These are phyloP conservation scores for Pythium dissimile DNA, from an alignment of 352 stramenopile species.

Conservation along the genomic window DNA sequence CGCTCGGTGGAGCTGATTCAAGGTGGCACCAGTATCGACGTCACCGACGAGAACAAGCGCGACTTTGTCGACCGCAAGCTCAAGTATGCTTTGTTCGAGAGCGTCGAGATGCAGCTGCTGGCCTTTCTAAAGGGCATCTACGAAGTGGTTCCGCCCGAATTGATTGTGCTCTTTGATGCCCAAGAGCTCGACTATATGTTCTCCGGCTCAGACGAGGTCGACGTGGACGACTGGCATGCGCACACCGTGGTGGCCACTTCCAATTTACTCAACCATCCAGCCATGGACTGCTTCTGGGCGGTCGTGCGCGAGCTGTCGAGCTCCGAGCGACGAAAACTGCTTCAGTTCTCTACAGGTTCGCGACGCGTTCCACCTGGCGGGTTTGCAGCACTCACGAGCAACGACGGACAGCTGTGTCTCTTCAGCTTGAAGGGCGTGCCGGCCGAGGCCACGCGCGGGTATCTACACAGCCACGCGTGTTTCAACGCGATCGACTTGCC, in stretches of 20 bases:
- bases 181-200: slow-evolving; percentile 92
- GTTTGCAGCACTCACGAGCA: slow-evolving; percentile 25
- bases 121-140: slow-evolving; percentile 90
- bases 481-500: slow-evolving; percentile 18
- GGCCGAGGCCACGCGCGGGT: slow-evolving; percentile 2
- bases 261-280: not conserved
- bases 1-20: slow-evolving; percentile 46
- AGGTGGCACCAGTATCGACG: slow-evolving; percentile 53
- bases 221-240: slow-evolving; percentile 89
- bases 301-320: slow-evolving; percentile 53
- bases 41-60: slow-evolving; percentile 93
- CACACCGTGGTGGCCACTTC: slow-evolving; percentile 39
- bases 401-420: slow-evolving; percentile 27
- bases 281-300: slow-evolving; percentile 13
- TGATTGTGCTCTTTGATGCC: slow-evolving; percentile 92
- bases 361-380: slow-evolving; percentile 27
- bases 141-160: slow-evolving; percentile 86
- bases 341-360: slow-evolving; percentile 42
- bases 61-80: slow-evolving; percentile 90
- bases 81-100: slow-evolving; percentile 86
- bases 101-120: slow-evolving; percentile 65
- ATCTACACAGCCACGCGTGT: slow-evolving; percentile 16
- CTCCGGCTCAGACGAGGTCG: slow-evolving; percentile 88
- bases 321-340: slow-evolving; percentile 22
- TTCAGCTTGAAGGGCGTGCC: slow-evolving; percentile 17